Evolutionary conservation across 495 filamentous ascomycete species (phyloP), one percentile per base, ranked within the genome.

Genomic region (Clohesyomyces aquaticus): DNA sequence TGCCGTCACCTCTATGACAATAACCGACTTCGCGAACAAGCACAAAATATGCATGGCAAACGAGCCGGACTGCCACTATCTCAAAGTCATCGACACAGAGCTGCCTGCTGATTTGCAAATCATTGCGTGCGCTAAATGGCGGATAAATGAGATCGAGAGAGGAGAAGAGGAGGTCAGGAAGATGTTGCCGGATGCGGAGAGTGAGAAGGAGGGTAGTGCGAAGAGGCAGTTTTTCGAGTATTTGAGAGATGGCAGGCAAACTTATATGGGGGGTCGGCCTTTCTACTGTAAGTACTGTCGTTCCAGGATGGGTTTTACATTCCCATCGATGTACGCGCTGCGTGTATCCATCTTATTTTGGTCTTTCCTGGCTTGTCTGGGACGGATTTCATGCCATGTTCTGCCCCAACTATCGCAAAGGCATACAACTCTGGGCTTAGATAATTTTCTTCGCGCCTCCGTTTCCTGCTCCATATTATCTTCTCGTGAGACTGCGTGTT

Each of bases 11-110:
- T 21, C 55, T 1, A 42, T 61, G 21, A 38, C 28, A n/a, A 8
- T 57, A 16, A 19, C 27, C 6, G 18, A 29, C 19, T 28, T 21
- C 10, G 42, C 56, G 1, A 54, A 50, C 0, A 64, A 61, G 25
- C 22, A 57, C 38, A 14, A 49, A 25, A 61, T 65, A 38, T 55
- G 27, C 1, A 22, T 56, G 12, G 3, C 1, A 1, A 55, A 9
- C 12, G 63, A 66, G 55, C 41, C 50, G 0, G 62, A 65, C 18
- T 19, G 22, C 26, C 61, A 61, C 9, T 66, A 38, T 41, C 55
- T 68, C 19, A 68, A 71, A 53, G 69, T 67, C 19, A 48, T 71
- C 28, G 69, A 71, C 26, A 63, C 65, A 1, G 69, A 71, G n/a
- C 22, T 41, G 23, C n/a, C n/a, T n/a, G n/a, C n/a, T n/a, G 29